Evolutionary conservation across 352 stramenopile species (phyloP), one percentile per base, ranked within the genome.

Genomic region (Globisporangium sylvaticum): DNA sequence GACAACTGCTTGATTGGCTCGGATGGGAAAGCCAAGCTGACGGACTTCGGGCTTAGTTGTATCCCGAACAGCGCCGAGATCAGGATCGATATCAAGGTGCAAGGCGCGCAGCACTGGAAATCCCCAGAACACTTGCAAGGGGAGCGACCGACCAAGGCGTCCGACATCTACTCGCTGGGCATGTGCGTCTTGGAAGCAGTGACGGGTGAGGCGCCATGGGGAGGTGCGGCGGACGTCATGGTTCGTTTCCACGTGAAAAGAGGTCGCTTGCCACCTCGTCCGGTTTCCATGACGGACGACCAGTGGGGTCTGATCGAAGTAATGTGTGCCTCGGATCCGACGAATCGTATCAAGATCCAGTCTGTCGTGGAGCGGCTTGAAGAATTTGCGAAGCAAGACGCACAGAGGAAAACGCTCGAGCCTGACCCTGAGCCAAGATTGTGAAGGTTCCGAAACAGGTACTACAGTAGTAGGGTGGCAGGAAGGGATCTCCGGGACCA

Each of bases 1-100:
- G 69, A 68, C 48, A 96, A 96, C 67, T 69, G 95, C 27, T 73
- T 96, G n/a, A 50, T 95, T 14, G 80, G 79, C 31, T 62, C 75
- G 44, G 48, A 73, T 2, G 46, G 50, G 4, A 62, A 48, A 31
- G 69, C 70, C 4, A 56, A 68, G n/a, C 4, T 78, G 24, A 52
- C 65, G 12, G 69, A 78, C 22, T 75, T 78, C 64, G 72, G 72
- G 2, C 52, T 69, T 1, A 67, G 55, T 15, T 65, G 61, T 46
- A 39, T 65, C 34, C 42, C 61, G n/a, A 69, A 69, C n/a, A 65
- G 44, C 0, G 59, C 59, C 2, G 32, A 60, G 52, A 15, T 65
- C 18, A 64, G 54, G 27, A n/a, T 59, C 32, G 67, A 66, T 14
- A 55, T 54, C 24, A 53, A 60, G 6, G 22, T 68, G 20, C 54